Base-by-base conservation (phyloP, 805 yeast species). In the Scheffersomyces amazonensis region DNA sequence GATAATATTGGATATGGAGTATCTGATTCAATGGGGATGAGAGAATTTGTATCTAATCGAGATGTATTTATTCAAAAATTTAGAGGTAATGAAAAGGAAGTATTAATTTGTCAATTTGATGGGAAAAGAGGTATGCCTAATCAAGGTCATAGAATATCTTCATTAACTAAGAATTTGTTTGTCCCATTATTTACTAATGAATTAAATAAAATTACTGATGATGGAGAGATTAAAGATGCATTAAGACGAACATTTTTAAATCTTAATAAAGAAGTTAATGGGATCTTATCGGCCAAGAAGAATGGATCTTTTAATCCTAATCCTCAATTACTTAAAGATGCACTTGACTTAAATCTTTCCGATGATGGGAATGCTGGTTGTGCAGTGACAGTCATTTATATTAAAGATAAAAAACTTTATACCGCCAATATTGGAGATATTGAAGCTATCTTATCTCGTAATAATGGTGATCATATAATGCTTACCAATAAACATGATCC, bases 341-440 rank as follows among this genome's bases (percentile, higher is more conserved):
- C 46, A 18, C 66, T 69, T 35, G 81, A 81, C n/a, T 62, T 78
- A 28, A 67, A 69, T 9, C 55, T 86, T 30, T 56, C 65, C n/a
- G 81, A 63, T 16, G 98, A 91, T 57, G 77, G 80, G 3, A 61
- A 74, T 28, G 78, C 90, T 12, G 99, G 99, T 10, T 84, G 95
- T 31, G 80, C 95, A 44, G 85, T 88, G 0, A 82, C 96, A 0
- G 80, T 88, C 10, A 70, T 88, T 11, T 93, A 87, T 57, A 73
- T 91, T 49, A 79, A 78, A 43, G 95, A 83, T 15, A 76, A 76
- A 36, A 73, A 69, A 38, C 57, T 89, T 16, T 88, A 82, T 58
- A 74, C 89, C 17, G 96, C 96, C 2, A 90, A 90, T 46, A 77
- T 87, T 38, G 99, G 99, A 52, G 97, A 93, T 53, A 80, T 87